Evolutionary conservation across 176 grass and related monocot species (phyloP), one percentile per base, ranked within the genome.

Genomic region (Phoenix roebelenii): DNA sequence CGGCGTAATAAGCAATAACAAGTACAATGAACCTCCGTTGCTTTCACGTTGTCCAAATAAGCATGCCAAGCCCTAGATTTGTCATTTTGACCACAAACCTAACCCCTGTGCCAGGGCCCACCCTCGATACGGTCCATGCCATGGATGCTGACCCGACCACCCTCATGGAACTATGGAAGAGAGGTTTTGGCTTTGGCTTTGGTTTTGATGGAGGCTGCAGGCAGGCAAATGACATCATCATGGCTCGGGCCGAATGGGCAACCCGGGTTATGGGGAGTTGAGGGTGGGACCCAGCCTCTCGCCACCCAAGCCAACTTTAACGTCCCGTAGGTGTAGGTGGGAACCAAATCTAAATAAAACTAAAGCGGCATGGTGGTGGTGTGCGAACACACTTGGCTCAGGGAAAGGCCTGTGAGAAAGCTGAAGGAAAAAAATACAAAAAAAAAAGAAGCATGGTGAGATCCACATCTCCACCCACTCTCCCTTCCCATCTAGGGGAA

Each of bases 21-120:
- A 70, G 74, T 77, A 77, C 65, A 77, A 69, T 77, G 65, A 44
- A 66, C 56, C 56, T 49, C 50, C 55, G n/a, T 56, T 52, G 18
- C 3, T 17, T 30, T 69, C 25, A n/a, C 28, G 57, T 24, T 18
- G 12, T 44, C 35, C 35, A 44, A 44, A 3, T 3, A 44, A 14
- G 35, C 35, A 44, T 44, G 35, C 35, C 35, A 44, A 44, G 10
- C 9, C 1, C 35, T 44, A 12, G 35, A 44, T 12, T 44, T 44
- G 35, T 44, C 35, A 44, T 44, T 44, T 44, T 14, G 35, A 14
- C 12, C 35, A 3, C 35, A 44, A 44, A 44, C 35, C 35, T 14
- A 44, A 44, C 35, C 35, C 35, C 35, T 0, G 35, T 30, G 28
- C 28, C 5, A 30, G 28, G 28, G 28, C 28, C 28, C 28, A 4